Evolutionary conservation across 1,284 basidiomycete species (phyloP).

Genomic region (Ganoderma sinense): DNA sequence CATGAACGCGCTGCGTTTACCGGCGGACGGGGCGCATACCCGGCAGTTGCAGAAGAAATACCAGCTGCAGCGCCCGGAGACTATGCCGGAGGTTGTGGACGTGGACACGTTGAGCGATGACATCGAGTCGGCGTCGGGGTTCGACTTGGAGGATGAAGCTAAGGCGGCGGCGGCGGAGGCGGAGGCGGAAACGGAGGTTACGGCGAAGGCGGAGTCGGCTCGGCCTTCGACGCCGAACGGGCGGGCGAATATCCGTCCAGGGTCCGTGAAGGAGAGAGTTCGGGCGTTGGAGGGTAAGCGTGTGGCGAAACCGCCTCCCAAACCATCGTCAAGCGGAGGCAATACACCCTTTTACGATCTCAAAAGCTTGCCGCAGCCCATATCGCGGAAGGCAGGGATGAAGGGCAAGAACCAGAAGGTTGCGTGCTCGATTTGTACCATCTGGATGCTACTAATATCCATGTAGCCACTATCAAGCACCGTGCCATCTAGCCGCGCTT

Average conservation of each 20-base stretch:
- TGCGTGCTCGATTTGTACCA: background rate
- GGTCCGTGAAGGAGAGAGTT: slow-evolving; percentile 20
- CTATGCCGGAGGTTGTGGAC: background rate
- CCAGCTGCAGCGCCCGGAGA: background rate
- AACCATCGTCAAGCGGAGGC: background rate
- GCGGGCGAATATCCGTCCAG: slow-evolving; percentile 11
- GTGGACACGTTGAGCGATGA: slow-evolving; percentile 17
- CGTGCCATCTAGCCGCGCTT: background rate
- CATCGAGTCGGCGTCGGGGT: slow-evolving; percentile 22
- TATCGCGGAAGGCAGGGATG: slow-evolving; percentile 20
- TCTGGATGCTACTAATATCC: background rate
- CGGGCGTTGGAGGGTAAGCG: slow-evolving; percentile 11
- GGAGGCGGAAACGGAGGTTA: background rate
- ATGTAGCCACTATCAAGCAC: background rate
- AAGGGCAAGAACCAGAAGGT: slow-evolving; percentile 21
- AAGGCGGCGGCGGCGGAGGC: background rate
- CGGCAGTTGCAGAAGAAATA: background rate
- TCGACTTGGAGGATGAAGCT: slow-evolving; percentile 6
- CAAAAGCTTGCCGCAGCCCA: background rate
- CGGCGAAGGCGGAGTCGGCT: background rate
- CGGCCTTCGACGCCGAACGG: slow-evolving; percentile 18
- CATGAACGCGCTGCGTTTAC: slow-evolving; percentile 6
- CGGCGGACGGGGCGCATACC: slow-evolving; percentile 19
- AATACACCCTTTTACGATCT: slow-evolving; percentile 9
- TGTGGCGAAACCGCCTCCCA: background rate